Base-by-base conservation (phyloP, 2,329 filamentous ascomycete species). In the Phyllosticta ampelicida region DNA sequence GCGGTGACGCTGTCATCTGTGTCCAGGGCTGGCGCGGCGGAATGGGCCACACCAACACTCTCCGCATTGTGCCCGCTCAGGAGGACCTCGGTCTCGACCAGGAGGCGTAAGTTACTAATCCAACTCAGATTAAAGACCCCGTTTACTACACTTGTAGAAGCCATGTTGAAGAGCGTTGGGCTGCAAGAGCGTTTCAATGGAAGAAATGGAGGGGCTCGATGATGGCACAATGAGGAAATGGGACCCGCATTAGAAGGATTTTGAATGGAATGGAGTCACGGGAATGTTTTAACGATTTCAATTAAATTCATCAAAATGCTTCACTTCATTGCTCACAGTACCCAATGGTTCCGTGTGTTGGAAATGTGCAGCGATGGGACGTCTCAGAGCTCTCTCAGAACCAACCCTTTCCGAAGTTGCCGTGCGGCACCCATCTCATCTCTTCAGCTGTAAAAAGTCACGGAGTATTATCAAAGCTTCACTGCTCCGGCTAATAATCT, bases 21-120 rank as follows among this genome's bases (percentile, higher is more conserved):
- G 88, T 95, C 48, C 89, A 95, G 76, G 89, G 89, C 76, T 95
- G 89, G 89, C 87, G 89, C 78, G 89, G 89, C 68, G 89, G 89
- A 66, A 89, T 91, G 85, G 89, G 89, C 67, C 88, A 94, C 80
- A 95, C 89, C 72, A 95, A 94, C 80, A 94, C 89, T 30, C 70
- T 80, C 56, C 77, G 77, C 64, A 77, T 80, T 53, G 77, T 80
- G 44, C 75, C 76, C 19, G 77, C 77, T 30, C 69, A 73, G 63
- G 74, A 77, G 61, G 76, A 78, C 64, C 69, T 80, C 62, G 77
- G 77, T 53, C 65, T 80, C 59, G 74, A 77, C 62, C 70, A 71
- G 66, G 71, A 77, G 59, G 74, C 76, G 63, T 78, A 64, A 60
- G 50, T 56, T 49, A 29, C 36, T 44, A 18, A 44, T 44, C 29